A percentile compares a stretch with the other conserved stretches of the same genome.
Evolutionary conservation across 805 yeast genomes (phyloP).

Genomic region (Starmerella tilneyi): DNA sequence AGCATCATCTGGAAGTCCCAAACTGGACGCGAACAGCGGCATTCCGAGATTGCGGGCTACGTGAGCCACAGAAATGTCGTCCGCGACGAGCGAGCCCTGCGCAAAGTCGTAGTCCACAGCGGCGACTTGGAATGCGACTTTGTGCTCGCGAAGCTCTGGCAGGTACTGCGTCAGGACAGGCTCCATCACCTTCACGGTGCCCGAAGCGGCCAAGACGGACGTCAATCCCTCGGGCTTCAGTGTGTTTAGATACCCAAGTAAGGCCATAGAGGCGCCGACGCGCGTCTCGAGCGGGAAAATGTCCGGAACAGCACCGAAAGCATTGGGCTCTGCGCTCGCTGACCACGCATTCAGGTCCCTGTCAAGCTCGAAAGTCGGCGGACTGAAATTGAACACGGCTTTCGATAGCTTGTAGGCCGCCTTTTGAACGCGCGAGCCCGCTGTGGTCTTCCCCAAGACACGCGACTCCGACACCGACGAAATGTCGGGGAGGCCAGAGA

Average conservation of each 20-base stretch:
- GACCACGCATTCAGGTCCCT: slow-evolving; percentile 53
- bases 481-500: slow-evolving; percentile 16
- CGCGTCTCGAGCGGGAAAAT: slow-evolving; percentile 54
- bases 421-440: slow-evolving; percentile 27
- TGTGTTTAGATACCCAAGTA: slow-evolving; percentile 50
- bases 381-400: slow-evolving; percentile 47
- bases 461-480: slow-evolving; percentile 7
- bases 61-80: slow-evolving; percentile 51
- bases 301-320: slow-evolving; percentile 49
- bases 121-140: slow-evolving; percentile 55
- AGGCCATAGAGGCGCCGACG: slow-evolving; percentile 70
- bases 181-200: slow-evolving; percentile 57
- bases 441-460: slow-evolving; percentile 15
- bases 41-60: slow-evolving; percentile 54
- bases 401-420: slow-evolving; percentile 30
- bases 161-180: slow-evolving; percentile 37
- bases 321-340: slow-evolving; percentile 38
- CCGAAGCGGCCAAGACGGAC: slow-evolving; percentile 53
- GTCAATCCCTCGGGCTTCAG: slow-evolving; percentile 18
- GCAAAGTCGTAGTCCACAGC: slow-evolving; percentile 59
- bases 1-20: slow-evolving; percentile 56
- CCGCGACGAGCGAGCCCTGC: slow-evolving; percentile 46
- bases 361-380: slow-evolving; percentile 54
- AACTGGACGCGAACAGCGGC: slow-evolving; percentile 54
- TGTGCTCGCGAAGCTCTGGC: slow-evolving; percentile 1